A percentile compares a stretch with the other conserved stretches of the same genome.
These are phyloP conservation scores for Pythium coloratum DNA, from an alignment of 352 stramenopile genomes.

Conservation along the genomic window DNA sequence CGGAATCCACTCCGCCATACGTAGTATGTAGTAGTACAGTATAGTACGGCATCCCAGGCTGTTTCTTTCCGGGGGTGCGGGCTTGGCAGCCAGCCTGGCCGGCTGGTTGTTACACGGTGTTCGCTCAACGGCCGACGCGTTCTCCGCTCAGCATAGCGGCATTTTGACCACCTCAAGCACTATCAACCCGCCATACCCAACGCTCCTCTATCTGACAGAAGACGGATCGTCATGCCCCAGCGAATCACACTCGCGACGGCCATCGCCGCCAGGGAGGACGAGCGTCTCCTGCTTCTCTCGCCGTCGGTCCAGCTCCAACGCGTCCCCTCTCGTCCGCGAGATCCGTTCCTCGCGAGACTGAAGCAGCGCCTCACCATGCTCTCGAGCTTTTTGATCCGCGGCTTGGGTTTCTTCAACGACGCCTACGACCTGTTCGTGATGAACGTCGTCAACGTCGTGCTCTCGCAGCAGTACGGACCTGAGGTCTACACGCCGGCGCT, in stretches of 20 bases:
- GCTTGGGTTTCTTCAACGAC: conserved; percentile 80
- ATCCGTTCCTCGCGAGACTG: background rate
- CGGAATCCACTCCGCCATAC: background rate
- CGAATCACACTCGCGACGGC: conserved; percentile 2
- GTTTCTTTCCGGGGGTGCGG: background rate
- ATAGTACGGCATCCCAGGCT: background rate
- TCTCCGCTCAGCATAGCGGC: background rate
- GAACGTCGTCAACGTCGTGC: conserved; percentile 81
- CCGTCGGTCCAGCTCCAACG: background rate
- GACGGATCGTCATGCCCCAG: background rate
- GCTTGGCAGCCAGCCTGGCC: background rate
- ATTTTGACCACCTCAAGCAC: background rate
- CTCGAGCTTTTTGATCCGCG: conserved; percentile 68
- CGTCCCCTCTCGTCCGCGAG: background rate
- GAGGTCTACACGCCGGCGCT: conserved; percentile 31
- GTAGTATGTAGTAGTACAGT: background rate
- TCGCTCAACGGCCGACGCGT: background rate
- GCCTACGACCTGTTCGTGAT: conserved; percentile 83
- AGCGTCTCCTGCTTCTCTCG: background rate
- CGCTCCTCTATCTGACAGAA: no score
- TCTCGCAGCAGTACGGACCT: conserved; percentile 68
- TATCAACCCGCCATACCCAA: background rate
- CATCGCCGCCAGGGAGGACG: background rate
- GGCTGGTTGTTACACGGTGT: background rate
- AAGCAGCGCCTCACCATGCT: conserved; percentile 17